Percentiles rank a stretch among this genome's conserved stretches.
Conservation (phyloP, 176 grass and related monocot genomes). For the Thalia dealbata region DNA sequence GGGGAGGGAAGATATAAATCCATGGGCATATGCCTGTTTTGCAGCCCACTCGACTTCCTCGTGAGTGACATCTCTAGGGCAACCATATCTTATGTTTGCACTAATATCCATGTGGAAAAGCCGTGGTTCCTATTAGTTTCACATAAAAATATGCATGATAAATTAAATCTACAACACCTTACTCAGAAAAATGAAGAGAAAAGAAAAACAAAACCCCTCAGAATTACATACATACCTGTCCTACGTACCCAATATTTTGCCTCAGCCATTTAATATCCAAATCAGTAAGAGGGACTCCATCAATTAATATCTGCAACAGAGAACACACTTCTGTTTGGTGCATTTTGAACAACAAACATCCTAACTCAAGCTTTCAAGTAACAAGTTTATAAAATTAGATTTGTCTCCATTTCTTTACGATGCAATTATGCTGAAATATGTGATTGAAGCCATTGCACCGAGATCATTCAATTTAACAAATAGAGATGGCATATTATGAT, state of each 20-base stretch:
- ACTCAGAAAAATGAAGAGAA: background rate
- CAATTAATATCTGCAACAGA: slow-evolving; percentile 54
- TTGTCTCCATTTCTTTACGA: no score
- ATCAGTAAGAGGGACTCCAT: slow-evolving; percentile 58
- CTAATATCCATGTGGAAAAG: slow-evolving; percentile 81
- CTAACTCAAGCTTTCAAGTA: no score
- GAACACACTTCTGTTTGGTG: background rate
- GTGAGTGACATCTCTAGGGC: slow-evolving; percentile 60
- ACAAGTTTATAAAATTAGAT: no score
- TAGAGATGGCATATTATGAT: no score
- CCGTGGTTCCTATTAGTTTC: slow-evolving; percentile 59
- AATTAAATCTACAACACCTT: background rate
- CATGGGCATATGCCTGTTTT: slow-evolving; percentile 88
- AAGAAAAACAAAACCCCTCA: background rate
- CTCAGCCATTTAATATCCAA: slow-evolving; percentile 88
- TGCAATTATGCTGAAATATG: no score
- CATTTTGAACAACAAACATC: background rate
- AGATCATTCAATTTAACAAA: no score
- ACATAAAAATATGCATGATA: background rate
- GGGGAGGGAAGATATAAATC: slow-evolving; percentile 66
- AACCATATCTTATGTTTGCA: slow-evolving; percentile 89
- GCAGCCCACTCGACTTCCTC: slow-evolving; percentile 81
- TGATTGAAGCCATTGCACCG: no score
- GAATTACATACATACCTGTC: slow-evolving; percentile 44
- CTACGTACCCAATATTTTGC: slow-evolving; percentile 88